These are phyloP conservation scores for Myriosclerotinia curreyana DNA, from an alignment of 2,329 filamentous ascomycete species.

Conservation along the genomic window DNA sequence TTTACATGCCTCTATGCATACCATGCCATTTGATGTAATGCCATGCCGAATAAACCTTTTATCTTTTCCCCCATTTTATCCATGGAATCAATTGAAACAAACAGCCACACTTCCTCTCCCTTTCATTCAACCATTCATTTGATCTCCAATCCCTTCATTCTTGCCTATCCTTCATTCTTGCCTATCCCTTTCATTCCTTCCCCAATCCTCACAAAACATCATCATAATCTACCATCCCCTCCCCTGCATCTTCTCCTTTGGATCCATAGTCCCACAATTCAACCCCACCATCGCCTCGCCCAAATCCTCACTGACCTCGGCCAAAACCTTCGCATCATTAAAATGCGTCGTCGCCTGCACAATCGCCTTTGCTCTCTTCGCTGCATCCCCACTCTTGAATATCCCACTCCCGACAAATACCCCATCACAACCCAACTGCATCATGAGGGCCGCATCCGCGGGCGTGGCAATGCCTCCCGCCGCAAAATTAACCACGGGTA, in stretches of 20 bases:
- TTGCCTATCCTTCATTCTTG: not conserved
- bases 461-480: conserved; percentile 99
- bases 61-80: not conserved
- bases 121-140: not conserved
- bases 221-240: conserved; percentile 68
- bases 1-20: conserved; percentile 1
- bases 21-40: not conserved
- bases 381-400: conserved; percentile 92
- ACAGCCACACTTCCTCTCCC: not conserved
- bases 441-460: conserved; percentile 95
- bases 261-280: conserved; percentile 74
- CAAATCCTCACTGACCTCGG: conserved; percentile 80
- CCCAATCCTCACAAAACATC: not conserved
- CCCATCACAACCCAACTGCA: conserved; percentile 97
- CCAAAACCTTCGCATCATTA: conserved; percentile 78
- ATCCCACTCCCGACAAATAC: conserved; percentile 97
- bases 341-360: conserved; percentile 92
- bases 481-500: conserved; percentile 97
- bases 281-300: conserved; percentile 99
- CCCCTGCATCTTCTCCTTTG: conserved; percentile 77
- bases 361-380: conserved; percentile 88
- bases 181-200: not conserved
- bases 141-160: not conserved
- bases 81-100: not conserved
- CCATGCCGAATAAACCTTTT: not conserved